phyloP scores from a whole-genome alignment of 2,329 filamentous ascomycete genomes.

The Xylariaceae sp. region DNA sequence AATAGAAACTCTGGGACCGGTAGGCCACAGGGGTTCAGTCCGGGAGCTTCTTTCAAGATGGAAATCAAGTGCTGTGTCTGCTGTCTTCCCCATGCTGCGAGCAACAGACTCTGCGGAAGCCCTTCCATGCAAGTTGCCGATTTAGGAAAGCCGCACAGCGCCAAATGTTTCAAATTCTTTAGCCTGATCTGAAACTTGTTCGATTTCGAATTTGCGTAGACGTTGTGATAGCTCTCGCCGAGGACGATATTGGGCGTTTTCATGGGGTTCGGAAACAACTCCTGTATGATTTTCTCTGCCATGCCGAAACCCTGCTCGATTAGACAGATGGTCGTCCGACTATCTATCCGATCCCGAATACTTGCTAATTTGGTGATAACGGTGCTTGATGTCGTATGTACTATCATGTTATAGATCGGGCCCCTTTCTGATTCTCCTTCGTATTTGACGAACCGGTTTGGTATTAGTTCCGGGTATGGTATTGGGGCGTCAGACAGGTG shows the following conservation, averaged over 20 bases:
- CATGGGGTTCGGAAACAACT: conserved; percentile 65
- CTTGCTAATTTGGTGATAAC: conserved; percentile 18
- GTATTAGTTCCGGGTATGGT: conserved; percentile 23
- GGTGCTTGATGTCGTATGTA: conserved; percentile 19
- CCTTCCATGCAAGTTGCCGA: background rate
- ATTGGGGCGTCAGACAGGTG: conserved; percentile 24
- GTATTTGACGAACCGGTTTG: background rate
- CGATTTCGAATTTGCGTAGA: conserved; percentile 14
- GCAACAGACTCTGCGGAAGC: conserved; percentile 13
- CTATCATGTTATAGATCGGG: conserved; percentile 26
- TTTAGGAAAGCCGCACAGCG: conserved; percentile 16
- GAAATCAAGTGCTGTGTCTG: conserved; percentile 56
- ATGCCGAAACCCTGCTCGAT: conserved; percentile 81
- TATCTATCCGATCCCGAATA: conserved; percentile 36
- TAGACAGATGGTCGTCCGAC: conserved; percentile 70
- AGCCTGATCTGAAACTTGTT: conserved; percentile 38
- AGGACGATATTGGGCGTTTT: conserved; percentile 73
- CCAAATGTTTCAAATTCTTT: conserved; percentile 32
- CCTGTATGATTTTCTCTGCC: conserved; percentile 71
- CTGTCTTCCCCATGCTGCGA: conserved; percentile 23
- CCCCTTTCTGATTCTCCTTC: background rate
- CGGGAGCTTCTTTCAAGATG: conserved; percentile 60
- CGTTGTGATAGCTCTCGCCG: conserved; percentile 55
- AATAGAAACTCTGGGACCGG: conserved; percentile 62
- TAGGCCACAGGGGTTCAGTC: conserved; percentile 59